A percentile compares a stretch with the other conserved stretches of the same genome.
Conservation (phyloP, 1,139 yeast species). For the Blastobotrys apis region DNA sequence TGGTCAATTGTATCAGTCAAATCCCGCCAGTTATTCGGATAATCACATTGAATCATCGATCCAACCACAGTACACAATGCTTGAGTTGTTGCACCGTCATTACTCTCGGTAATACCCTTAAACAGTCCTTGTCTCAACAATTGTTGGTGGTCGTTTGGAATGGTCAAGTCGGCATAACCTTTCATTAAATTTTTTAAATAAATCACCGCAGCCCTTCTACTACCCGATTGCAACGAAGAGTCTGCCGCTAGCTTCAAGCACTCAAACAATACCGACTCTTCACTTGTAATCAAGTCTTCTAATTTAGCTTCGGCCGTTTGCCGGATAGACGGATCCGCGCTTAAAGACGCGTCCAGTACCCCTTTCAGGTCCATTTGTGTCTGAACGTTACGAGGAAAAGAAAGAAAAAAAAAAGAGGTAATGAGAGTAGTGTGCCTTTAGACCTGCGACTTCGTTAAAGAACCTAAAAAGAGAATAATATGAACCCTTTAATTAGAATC, state of each 20-base stretch:
- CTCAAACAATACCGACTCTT: slow-evolving; percentile 12
- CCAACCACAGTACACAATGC: slow-evolving; percentile 4
- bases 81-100: slow-evolving; percentile 8
- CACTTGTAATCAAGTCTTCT: slow-evolving; percentile 4
- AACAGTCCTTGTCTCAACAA: slow-evolving; percentile 13
- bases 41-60: slow-evolving; percentile 1
- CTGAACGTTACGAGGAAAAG: too few relatives aligned
- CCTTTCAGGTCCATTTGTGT: slow-evolving; percentile 12
- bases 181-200: slow-evolving; percentile 17
- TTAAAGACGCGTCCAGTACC: slow-evolving; percentile 16
- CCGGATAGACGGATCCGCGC: slow-evolving; percentile 15
- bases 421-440: too few relatives aligned
- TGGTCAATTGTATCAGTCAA: slow-evolving; percentile 12
- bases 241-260: slow-evolving; percentile 14
- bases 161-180: slow-evolving; percentile 5
- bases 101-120: slow-evolving; percentile 9
- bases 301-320: slow-evolving; percentile 16
- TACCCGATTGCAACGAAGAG: slow-evolving; percentile 3
- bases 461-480: too few relatives aligned
- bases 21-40: slow-evolving; percentile 6
- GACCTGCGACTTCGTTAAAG: too few relatives aligned
- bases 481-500: too few relatives aligned
- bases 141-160: not conserved
- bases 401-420: too few relatives aligned
- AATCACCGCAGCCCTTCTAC: slow-evolving; percentile 17